Evolutionary conservation across 805 yeast species (phyloP), one percentile per base, ranked within the genome.

Genomic region (Sugiyamaella marilandica): DNA sequence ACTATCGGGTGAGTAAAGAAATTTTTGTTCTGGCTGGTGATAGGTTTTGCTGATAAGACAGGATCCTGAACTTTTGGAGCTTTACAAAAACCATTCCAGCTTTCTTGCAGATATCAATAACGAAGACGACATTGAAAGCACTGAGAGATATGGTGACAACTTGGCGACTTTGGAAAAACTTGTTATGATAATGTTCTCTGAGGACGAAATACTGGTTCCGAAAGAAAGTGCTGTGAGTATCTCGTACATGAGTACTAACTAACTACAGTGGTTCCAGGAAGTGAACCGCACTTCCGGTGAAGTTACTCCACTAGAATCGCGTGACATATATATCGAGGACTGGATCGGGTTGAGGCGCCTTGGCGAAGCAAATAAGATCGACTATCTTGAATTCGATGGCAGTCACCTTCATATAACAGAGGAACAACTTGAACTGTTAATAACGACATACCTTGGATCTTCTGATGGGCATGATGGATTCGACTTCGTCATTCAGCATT

Each of bases 131-230:
- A 58, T 60, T 3, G 29, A 24, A 24, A 61, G 65, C 50, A 76
- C 76, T 54, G 45, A 53, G 2, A 66, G 72, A 0, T 84, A 83
- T 60, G 66, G 58, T 13, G 62, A 67, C 3, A 78, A 78, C 45
- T 62, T 87, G 47, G 59, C 65, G 13, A 58, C 55, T 5, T 63
- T 86, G 36, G 73, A 81, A 16, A 75, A 72, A 47, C 68, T 87
- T 33, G 87, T 84, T 0, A 65, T 87, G 74, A 70, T 84, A 1
- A 65, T 72, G 66, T 87, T 87, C 59, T 67, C 68, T 1, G 67
- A 78, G 55, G 95, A 87, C 64, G 76, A 76, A n/a, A 84, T 85
- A 1, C 68, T 87, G 5, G 82, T 82, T 5, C 95, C 95, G 0
- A 82, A 79, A 61, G 85, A 85, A 53, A 79, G 84, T 50, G 83